These are phyloP conservation scores for Chenopodium berlandieri DNA, from an alignment of 148 eudicot genomes.

Conservation along the genomic window DNA sequence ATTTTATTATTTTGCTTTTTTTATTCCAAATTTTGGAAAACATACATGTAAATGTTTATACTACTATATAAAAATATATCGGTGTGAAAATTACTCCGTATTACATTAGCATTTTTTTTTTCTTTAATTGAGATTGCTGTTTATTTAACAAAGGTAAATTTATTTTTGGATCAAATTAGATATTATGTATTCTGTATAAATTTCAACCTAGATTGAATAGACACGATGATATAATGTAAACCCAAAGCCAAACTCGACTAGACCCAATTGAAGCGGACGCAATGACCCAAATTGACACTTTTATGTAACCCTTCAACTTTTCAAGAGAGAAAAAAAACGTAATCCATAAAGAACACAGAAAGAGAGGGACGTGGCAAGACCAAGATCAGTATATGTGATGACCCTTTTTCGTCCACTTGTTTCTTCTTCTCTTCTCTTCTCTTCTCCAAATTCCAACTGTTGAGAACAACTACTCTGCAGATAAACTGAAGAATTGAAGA, in stretches of 20 bases:
- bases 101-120: no score
- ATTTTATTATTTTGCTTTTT: background rate
- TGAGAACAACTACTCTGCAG: background rate
- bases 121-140: no score
- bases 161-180: no score
- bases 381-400: conserved; percentile 28
- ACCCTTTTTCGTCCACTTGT: conserved; percentile 3
- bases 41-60: conserved; percentile 9
- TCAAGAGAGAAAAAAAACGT: background rate
- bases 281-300: no score
- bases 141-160: no score
- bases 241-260: no score
- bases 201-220: no score
- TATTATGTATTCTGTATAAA: no score
- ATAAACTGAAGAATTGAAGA: background rate
- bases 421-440: background rate
- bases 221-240: no score
- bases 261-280: no score
- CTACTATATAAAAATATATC: no score
- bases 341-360: conserved; percentile 27
- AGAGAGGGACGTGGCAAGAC: conserved; percentile 57
- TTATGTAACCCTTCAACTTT: no score
- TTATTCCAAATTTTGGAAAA: background rate
- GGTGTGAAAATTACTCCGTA: background rate
- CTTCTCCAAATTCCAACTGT: background rate